Percentiles rank a stretch among this genome's conserved stretches.
phyloP scores from a whole-genome alignment of 192 early-diverging fungal genomes.

The Entomortierella parvispora region DNA sequence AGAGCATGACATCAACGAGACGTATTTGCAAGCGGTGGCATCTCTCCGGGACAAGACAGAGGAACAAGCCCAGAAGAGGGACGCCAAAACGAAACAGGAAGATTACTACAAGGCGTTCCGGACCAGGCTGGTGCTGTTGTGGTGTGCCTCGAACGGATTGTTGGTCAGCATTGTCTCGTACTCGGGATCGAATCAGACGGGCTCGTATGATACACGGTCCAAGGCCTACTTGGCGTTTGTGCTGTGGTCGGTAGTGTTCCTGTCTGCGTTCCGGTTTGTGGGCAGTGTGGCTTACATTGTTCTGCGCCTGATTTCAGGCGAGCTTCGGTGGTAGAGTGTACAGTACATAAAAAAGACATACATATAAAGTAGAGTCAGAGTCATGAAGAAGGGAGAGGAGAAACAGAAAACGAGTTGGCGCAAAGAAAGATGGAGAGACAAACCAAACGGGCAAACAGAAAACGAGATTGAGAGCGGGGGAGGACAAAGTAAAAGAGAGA shows the following conservation, averaged over 20 bases:
- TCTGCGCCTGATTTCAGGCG: constrained; percentile 63
- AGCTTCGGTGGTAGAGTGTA: constrained; percentile 53
- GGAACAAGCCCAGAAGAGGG: constrained; percentile 64
- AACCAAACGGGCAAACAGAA: not conserved
- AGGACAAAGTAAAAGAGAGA: not conserved
- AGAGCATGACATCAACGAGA: constrained; percentile 81
- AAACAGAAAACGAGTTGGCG: not conserved
- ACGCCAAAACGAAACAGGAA: constrained; percentile 77
- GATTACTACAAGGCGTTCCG: constrained; percentile 90
- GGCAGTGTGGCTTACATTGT: constrained; percentile 76
- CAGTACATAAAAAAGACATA: not conserved
- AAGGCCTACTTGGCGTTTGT: constrained; percentile 69
- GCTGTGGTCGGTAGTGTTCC: constrained; percentile 80
- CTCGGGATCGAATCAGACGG: constrained; percentile 35
- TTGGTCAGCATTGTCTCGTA: constrained; percentile 76
- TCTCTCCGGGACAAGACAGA: constrained; percentile 60
- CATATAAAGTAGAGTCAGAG: not conserved
- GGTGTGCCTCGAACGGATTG: constrained; percentile 82
- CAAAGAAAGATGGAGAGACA: not conserved
- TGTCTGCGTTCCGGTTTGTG: constrained; percentile 74
- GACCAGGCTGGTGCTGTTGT: constrained; percentile 76
- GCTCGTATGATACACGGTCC: constrained; percentile 47
- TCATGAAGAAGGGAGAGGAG: not conserved
- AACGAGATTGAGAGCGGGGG: not conserved
- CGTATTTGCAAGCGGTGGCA: constrained; percentile 78